Percentiles rank a stretch among this genome's conserved stretches.
Conservation (phyloP, 495 filamentous ascomycete genomes). For the Penicillium egyptiacum region DNA sequence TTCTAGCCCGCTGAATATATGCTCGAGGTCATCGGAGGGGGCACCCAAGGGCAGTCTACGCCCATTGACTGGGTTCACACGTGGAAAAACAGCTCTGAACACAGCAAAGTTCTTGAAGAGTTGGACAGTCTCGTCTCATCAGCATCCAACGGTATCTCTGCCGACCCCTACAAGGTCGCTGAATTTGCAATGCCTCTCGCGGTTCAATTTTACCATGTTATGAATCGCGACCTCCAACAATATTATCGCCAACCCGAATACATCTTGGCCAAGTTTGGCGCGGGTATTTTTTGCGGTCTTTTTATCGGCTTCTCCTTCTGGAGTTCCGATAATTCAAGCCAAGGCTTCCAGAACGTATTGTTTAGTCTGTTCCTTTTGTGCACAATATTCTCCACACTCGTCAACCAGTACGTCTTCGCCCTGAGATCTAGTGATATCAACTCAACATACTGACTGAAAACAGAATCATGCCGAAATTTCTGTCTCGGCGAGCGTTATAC, state of each 20-base stretch:
- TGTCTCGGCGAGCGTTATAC: slow-evolving; percentile 3
- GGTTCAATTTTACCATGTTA: neutral
- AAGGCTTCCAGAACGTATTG: slow-evolving; percentile 15
- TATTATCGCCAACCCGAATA: slow-evolving; percentile 7
- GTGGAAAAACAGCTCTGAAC: slow-evolving; percentile 74
- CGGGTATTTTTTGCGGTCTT: neutral
- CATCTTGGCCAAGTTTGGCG: neutral
- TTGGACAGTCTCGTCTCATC: slow-evolving; percentile 66
- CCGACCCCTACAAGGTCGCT: slow-evolving; percentile 14
- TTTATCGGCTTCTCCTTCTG: slow-evolving; percentile 29
- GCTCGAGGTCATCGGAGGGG: slow-evolving; percentile 71
- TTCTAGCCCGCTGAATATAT: slow-evolving; percentile 81
- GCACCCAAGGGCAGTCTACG: slow-evolving; percentile 59
- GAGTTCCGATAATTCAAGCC: slow-evolving; percentile 12
- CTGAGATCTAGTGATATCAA: no score
- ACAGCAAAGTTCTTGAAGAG: slow-evolving; percentile 53
- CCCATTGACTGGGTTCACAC: slow-evolving; percentile 74
- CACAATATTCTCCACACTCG: slow-evolving; percentile 9
- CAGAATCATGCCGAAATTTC: slow-evolving; percentile 16
- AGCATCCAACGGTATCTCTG: slow-evolving; percentile 28
- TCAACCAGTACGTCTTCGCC: slow-evolving; percentile 7
- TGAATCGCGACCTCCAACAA: slow-evolving; percentile 4
- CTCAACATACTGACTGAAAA: neutral
- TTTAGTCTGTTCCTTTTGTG: slow-evolving; percentile 17
- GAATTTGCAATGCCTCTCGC: slow-evolving; percentile 54